Base-by-base conservation (phyloP, 164 flowering plant species). In the Piper longum region DNA sequence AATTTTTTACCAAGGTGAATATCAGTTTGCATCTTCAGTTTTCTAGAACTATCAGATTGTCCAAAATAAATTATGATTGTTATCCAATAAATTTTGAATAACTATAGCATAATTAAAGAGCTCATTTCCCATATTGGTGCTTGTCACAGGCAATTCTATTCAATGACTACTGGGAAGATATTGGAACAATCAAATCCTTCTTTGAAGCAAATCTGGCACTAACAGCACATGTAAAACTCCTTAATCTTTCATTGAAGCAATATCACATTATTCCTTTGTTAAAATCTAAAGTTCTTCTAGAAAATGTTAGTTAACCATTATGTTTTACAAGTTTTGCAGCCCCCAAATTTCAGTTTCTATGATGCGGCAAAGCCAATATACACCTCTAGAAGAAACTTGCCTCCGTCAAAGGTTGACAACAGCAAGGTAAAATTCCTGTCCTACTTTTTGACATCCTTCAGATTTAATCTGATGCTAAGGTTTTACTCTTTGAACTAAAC, bases 101-200 rank as follows among this genome's bases (percentile, higher is more conserved):
- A n/a, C 14, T 41, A 26, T 36, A 8, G 14, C 3, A 16, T 44
- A 18, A 45, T 45, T 18, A 2, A 41, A 62, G 1, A 44, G 11
- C 45, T 62, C n/a, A 62, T 0, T 26, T 62, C 0, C 4, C 2
- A 19, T 26, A 56, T 65, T 61, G 69, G 62, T 74, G 69, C 61
- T 69, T 67, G 62, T 60, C 72, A 73, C 85, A 92, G 96, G 98
- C 96, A 59, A 90, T 85, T 77, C 78, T 90, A 48, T 93, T 93
- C 67, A 88, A 90, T 70, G 96, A 88, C 67, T 93, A 93, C 63
- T 93, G 98, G 98, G 97, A 93, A 76, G 97, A 93, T 73, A 93
- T 93, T 74, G 97, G 98, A n/a, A 93, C 98, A 44, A 93, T 93
- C 65, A 79, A 80, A 78, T 89, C 98, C 69, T 93, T 93, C 72